Percentiles rank a stretch among this genome's conserved stretches.
phyloP scores from a whole-genome alignment of 2,329 filamentous ascomycete species.

The Tolypocladium sp. region DNA sequence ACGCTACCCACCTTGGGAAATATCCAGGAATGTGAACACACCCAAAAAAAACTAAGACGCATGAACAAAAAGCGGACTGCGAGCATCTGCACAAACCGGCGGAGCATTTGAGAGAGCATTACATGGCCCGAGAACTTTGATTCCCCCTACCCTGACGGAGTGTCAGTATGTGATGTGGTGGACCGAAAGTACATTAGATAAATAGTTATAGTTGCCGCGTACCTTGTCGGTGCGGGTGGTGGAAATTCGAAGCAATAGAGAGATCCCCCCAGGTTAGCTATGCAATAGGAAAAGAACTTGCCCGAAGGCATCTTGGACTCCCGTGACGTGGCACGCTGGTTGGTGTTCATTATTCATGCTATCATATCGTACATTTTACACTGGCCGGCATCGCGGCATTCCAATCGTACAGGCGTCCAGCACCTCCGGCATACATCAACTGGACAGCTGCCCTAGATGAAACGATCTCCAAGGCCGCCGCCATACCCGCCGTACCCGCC shows the following conservation, averaged over 20 bases:
- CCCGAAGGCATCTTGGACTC: neutral
- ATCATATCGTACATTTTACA: neutral
- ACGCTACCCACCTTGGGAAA: neutral
- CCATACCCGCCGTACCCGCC: constrained; percentile 22
- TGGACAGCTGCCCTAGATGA: constrained; percentile 14
- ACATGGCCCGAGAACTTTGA: neutral
- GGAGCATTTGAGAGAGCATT: neutral
- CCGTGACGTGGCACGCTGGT: neutral
- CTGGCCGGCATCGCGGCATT: neutral
- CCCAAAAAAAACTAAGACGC: neutral
- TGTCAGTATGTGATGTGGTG: neutral
- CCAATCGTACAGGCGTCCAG: neutral
- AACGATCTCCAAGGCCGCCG: constrained; percentile 21
- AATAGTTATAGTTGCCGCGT: neutral
- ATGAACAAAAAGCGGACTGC: neutral
- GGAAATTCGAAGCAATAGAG: neutral
- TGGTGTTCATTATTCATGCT: neutral
- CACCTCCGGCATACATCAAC: neutral
- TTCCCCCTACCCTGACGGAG: neutral
- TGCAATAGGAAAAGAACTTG: neutral
- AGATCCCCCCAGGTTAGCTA: neutral
- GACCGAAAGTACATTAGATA: neutral
- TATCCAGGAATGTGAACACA: neutral
- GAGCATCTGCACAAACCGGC: neutral
- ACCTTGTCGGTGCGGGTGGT: neutral